Base-by-base conservation (phyloP, 495 filamentous ascomycete species). In the Thermothielavioides terrestris region DNA sequence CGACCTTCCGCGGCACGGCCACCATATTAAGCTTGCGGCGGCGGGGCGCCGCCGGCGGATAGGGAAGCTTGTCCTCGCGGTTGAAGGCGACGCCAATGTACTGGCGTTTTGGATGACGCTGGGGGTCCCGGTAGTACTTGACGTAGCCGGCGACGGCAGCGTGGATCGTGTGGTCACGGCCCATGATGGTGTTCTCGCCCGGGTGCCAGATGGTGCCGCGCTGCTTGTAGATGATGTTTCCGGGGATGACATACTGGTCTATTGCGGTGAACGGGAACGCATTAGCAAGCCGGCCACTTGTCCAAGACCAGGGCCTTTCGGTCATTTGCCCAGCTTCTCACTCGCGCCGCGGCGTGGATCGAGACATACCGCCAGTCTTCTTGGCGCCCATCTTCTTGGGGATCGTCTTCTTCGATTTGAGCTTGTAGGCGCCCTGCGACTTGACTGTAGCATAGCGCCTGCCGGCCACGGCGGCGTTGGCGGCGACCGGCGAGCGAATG, bases 221-320 rank as follows among this genome's bases (percentile, higher is more conserved):
- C 69, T 99, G 92, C 54, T 84, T 83, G 80, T 94, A 99, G 69
- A 99, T 90, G 66, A 99, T 97, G 75, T 92, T 95, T 23, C 94
- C 94, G 3, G 88, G 82, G 39, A 90, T 81, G 11, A 99, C 92
- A 63, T 86, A 91, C 68, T 95, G 82, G 60, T 88, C 84, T 86
- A 23, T 12, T 15, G 2, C 39, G 15, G 30, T 26, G 15, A 36
- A 37, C 22, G 32, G 15, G 22, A 38, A 17, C 43, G 4, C 4
- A 14, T 54, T n/a, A 45, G 42, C 37, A 26, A 20, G n/a, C 10
- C 21, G 37, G 2, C 17, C 27, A 20, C 17, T 17, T 3, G 45
- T 10, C 23, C 23, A 21, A 10, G n/a, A n/a, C n/a, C n/a, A n/a
- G n/a, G n/a, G n/a, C n/a, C n/a, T n/a, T n/a, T n/a, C n/a, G n/a